Percentiles rank a stretch among this genome's conserved stretches.
These are phyloP conservation scores for Blastobotrys terrestris DNA, from an alignment of 805 yeast species.

Conservation along the genomic window DNA sequence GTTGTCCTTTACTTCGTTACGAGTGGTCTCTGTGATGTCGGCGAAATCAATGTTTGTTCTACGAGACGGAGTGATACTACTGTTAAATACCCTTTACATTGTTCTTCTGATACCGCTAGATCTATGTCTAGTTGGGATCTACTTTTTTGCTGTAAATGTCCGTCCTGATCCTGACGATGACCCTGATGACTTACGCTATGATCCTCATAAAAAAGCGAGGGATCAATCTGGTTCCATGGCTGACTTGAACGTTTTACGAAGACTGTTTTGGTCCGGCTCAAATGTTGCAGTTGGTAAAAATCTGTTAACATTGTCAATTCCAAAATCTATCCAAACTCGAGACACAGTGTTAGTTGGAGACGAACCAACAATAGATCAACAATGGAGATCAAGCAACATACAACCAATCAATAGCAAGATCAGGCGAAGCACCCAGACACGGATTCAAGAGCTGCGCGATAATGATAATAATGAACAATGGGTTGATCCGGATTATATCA, in stretches of 20 bases:
- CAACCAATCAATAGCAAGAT: not conserved
- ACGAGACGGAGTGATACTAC: slow-evolving; percentile 14
- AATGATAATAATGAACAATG: not conserved
- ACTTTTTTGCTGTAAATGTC: slow-evolving; percentile 4
- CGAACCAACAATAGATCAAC: not conserved
- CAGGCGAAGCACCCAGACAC: not conserved
- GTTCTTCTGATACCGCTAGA: slow-evolving; percentile 17
- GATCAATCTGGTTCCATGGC: slow-evolving; percentile 1
- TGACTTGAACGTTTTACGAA: slow-evolving; percentile 14
- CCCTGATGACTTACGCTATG: slow-evolving; percentile 1
- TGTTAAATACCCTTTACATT: slow-evolving; percentile 6
- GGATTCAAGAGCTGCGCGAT: not conserved
- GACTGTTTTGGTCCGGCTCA: slow-evolving; percentile 18
- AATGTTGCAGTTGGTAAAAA: slow-evolving; percentile 7
- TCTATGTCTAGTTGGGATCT: slow-evolving; percentile 7
- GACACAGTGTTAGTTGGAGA: slow-evolving; percentile 1
- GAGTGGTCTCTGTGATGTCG: slow-evolving; percentile 5
- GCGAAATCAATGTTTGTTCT: slow-evolving; percentile 12
- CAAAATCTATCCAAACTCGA: slow-evolving; percentile 8
- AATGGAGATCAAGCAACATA: not conserved
- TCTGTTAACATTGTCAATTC: slow-evolving; percentile 10
- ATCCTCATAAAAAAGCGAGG: not conserved
- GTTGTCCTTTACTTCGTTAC: not conserved
- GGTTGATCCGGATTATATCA: not conserved
- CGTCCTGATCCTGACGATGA: slow-evolving; percentile 1